Evolutionary conservation across 2,329 filamentous ascomycete species (phyloP).

Genomic region (Fusarium sp.): DNA sequence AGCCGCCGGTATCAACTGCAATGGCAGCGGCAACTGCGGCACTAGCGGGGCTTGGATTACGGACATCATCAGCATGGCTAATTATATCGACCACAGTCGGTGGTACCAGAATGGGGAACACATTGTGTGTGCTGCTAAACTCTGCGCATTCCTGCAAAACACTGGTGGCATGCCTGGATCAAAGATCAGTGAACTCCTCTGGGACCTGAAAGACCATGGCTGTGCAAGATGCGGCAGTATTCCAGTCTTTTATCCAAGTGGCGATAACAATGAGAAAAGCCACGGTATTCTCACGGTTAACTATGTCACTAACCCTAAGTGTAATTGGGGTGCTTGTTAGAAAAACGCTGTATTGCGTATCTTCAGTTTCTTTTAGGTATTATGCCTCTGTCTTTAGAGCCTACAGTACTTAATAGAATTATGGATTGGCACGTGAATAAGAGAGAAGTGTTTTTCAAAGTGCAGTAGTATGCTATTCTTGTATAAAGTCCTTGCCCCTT

Average conservation of each 20-base stretch:
- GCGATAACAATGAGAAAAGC: not conserved
- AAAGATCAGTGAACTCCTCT: not conserved
- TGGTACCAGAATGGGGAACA: constrained; percentile 5
- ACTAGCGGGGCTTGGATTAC: too few species aligned
- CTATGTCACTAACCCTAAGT: not conserved
- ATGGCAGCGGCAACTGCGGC: not conserved
- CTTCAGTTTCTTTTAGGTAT: not conserved
- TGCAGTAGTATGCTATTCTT: too few species aligned
- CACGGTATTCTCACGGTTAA: constrained; percentile 5
- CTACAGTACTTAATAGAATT: not conserved
- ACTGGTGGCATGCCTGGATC: constrained; percentile 4
- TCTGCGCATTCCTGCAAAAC: not conserved
- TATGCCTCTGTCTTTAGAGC: not conserved
- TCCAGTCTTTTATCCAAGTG: not conserved
- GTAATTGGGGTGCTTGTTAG: not conserved
- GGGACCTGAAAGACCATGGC: not conserved
- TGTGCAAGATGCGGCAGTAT: not conserved
- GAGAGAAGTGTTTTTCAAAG: too few species aligned
- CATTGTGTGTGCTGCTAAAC: not conserved
- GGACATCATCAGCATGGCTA: not conserved
- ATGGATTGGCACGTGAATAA: too few species aligned
- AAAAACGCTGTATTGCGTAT: not conserved
- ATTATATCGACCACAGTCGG: not conserved
- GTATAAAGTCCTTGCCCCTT: too few species aligned
- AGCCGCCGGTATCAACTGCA: constrained; percentile 6